Conservation (phyloP, 495 filamentous ascomycete species). For the Aspergillus panamensis region DNA sequence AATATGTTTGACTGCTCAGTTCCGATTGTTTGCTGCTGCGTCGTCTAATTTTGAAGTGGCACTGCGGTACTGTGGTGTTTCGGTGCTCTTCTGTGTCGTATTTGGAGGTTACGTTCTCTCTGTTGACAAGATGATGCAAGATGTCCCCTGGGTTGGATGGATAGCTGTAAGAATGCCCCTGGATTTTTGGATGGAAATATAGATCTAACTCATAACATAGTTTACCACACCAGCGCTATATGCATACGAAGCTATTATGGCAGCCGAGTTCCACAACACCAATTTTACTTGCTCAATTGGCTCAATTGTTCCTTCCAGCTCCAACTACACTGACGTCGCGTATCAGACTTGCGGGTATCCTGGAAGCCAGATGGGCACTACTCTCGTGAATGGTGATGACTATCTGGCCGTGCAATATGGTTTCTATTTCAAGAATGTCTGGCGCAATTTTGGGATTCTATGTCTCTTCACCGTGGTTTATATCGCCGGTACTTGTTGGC, state of each 20-base stretch:
- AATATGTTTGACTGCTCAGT: slow-evolving; percentile 50
- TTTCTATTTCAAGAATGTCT: slow-evolving; percentile 55
- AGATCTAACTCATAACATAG: slow-evolving; percentile 11
- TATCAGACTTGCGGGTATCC: slow-evolving; percentile 59
- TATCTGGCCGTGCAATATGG: slow-evolving; percentile 51
- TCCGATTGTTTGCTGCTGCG: slow-evolving; percentile 42
- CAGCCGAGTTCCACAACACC: slow-evolving; percentile 50
- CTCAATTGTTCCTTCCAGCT: slow-evolving; percentile 56
- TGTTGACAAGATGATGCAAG: slow-evolving; percentile 34
- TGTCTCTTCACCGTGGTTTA: slow-evolving; percentile 59
- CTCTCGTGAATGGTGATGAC: slow-evolving; percentile 47
- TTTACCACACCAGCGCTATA: slow-evolving; percentile 67
- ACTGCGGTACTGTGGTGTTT: slow-evolving; percentile 35
- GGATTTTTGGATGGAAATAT: slow-evolving; percentile 9
- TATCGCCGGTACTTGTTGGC: slow-evolving; percentile 49
- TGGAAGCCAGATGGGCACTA: slow-evolving; percentile 48
- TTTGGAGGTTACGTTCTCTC: slow-evolving; percentile 40
- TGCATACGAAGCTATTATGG: slow-evolving; percentile 61
- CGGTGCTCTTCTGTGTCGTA: slow-evolving; percentile 34
- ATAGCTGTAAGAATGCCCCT: slow-evolving; percentile 27
- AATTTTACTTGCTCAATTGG: slow-evolving; percentile 46
- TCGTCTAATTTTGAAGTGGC: slow-evolving; percentile 41
- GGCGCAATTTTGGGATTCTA: slow-evolving; percentile 65
- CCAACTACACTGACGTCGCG: slow-evolving; percentile 46
- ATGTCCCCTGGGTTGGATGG: slow-evolving; percentile 42